Base-by-base conservation (phyloP, 108 stramenopile genomes). In the Cyclotella distinguenda region DNA sequence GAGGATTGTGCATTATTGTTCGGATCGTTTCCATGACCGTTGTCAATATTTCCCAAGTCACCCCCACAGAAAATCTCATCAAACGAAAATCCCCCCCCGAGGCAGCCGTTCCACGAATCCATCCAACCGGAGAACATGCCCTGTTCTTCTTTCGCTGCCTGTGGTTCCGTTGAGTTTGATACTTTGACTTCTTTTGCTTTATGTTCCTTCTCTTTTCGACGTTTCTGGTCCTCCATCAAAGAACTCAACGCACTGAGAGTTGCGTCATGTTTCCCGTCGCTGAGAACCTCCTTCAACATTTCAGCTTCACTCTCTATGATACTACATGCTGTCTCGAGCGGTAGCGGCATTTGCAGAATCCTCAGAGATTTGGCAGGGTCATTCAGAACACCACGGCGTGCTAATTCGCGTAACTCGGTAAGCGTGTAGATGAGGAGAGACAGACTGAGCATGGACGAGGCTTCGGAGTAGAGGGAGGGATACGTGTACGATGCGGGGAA, bases 381-480 rank as follows among this genome's bases (percentile, higher is more conserved):
- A 22, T 48, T 56, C 9, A 64, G 44, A 25, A 71, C 52, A 2
- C 78, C 81, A 30, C 72, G 68, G 0, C 82, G 73, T 23, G 74
- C 79, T 44, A 86, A 35, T 0, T 74, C 79, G 15, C 85, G 77
- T 22, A 86, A 35, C 36, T 84, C 81, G 6, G 81, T 67, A 15
- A 86, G 60, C 51, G 77, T 64, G 62, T 86, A 86, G 48, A 86
- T 81, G 26, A 84, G 48, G 8, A 71, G 34, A 25, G 77, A 66
- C 4, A 65, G 70, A 28, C 68, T 40, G 38, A 84, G 36, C 82
- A 86, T 83, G 38, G 75, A 68, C 19, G 61, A 42, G 3, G 68
- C 67, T 46, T 86, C 85, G 22, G 81, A 61, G 44, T 62, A 79
- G 0, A 83, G 56, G 26, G 67, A 60, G 4, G 73, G 72, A 31